Evolutionary conservation across 495 filamentous ascomycete genomes (phyloP), one percentile per base, ranked within the genome.

Genomic region (Bacidia gigantensis): DNA sequence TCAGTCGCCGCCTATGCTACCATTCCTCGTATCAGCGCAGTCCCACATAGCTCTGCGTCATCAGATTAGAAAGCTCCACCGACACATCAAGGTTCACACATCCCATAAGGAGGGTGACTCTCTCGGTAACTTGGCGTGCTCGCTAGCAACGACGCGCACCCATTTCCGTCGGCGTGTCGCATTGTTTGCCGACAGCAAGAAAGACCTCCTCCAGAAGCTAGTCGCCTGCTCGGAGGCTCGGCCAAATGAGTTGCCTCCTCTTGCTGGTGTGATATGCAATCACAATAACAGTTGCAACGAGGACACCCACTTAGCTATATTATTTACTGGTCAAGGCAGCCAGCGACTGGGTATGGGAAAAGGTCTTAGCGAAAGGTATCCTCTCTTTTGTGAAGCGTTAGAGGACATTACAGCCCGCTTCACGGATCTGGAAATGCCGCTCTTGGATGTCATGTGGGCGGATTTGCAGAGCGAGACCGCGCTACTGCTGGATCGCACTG

Each of bases 281-380:
- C 24, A 29, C 9, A 17, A 49, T n/a, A n/a, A n/a, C n/a, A 35
- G 29, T 5, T 35, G 29, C 29, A 35, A 35, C 14, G 5, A 14
- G 5, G 29, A 14, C 29, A 35, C n/a, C n/a, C n/a, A n/a, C 20
- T 26, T 68, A 43, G 62, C 46, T 0, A 65, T 67, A 29, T 56
- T 70, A 40, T 70, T 69, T 53, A 69, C 61, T 7, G 67, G 67
- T 9, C 67, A 70, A 41, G 66, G 67, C 2, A 62, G 63, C 20
- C 65, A 68, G 41, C 61, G 48, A 21, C 39, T 56, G 23, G 57
- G 57, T 11, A 70, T 70, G 68, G 65, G 66, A 1, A 61, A 58
- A 46, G 58, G 56, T 17, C 51, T 64, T 26, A 57, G 38, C 23
- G 38, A 39, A 18, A 21, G 29, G 12, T 56, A 55, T 44, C 56